Evolutionary conservation across 495 filamentous ascomycete species (phyloP).

Genomic region (Penicillium tannophilum): DNA sequence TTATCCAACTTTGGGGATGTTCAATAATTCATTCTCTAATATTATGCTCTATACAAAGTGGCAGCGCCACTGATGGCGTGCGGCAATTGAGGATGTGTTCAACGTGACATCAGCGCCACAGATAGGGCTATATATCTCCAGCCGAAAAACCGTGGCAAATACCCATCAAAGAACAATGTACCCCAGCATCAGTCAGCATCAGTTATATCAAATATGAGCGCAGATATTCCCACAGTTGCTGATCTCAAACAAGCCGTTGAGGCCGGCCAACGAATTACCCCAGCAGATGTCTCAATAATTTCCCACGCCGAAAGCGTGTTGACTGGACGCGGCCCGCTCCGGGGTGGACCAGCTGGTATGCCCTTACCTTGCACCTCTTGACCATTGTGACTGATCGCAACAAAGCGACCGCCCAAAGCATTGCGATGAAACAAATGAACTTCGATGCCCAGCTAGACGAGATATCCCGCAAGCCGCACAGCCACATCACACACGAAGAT

Average conservation of each 20-base stretch:
- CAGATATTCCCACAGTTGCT: conserved; percentile 18
- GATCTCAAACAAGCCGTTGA: conserved; percentile 41
- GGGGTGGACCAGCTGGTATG: conserved; percentile 56
- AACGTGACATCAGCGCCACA: conserved; percentile 34
- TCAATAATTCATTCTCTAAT: not conserved
- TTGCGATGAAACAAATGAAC: conserved; percentile 41
- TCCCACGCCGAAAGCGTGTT: conserved; percentile 40
- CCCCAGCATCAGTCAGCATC: not conserved
- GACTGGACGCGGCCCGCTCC: conserved; percentile 52
- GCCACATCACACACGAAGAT: conserved; percentile 37
- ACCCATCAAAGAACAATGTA: not conserved
- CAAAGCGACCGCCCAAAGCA: conserved; percentile 37
- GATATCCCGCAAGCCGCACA: conserved; percentile 33
- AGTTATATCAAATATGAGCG: not conserved
- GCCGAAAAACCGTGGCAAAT: not conserved
- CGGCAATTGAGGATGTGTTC: conserved; percentile 24
- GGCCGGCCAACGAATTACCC: conserved; percentile 37
- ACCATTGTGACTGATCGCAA: conserved; percentile 5
- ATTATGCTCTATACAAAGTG: conserved; percentile 5
- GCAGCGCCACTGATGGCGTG: conserved; percentile 21
- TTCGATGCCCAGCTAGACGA: conserved; percentile 42
- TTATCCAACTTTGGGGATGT: not conserved
- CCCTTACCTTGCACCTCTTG: conserved; percentile 15
- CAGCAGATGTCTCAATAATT: conserved; percentile 37
- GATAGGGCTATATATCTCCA: conserved; percentile 16